A percentile compares a stretch with the other conserved stretches of the same genome.
phyloP scores from a whole-genome alignment of 2,329 filamentous ascomycete genomes.

The Thielaviopsis populi region DNA sequence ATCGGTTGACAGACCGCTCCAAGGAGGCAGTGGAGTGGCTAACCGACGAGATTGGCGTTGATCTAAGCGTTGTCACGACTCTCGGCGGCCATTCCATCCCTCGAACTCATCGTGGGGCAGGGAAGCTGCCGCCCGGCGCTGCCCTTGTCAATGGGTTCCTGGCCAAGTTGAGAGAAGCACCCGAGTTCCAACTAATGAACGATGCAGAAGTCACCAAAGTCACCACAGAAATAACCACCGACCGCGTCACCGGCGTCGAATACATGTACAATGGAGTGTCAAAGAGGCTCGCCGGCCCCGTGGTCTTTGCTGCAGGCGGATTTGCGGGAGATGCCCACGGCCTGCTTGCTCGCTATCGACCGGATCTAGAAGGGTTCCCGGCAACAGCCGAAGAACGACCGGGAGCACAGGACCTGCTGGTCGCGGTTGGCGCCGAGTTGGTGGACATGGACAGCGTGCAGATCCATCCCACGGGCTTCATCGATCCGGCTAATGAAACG shows the following conservation, averaged over 20 bases:
- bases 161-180: slow-evolving; percentile 33
- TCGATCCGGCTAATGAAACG: slow-evolving; percentile 34
- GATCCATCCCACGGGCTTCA: slow-evolving; percentile 49
- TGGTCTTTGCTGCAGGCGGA: slow-evolving; percentile 46
- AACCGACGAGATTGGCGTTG: slow-evolving; percentile 39
- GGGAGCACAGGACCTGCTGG: slow-evolving; percentile 34
- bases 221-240: slow-evolving; percentile 22
- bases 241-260: slow-evolving; percentile 36
- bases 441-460: slow-evolving; percentile 44
- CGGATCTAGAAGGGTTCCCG: slow-evolving; percentile 43
- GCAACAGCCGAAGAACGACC: slow-evolving; percentile 48
- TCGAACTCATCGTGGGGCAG: slow-evolving; percentile 42
- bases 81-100: slow-evolving; percentile 44
- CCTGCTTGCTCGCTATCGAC: slow-evolving; percentile 39
- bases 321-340: slow-evolving; percentile 48
- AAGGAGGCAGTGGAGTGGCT: slow-evolving; percentile 41
- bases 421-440: slow-evolving; percentile 27
- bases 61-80: slow-evolving; percentile 41
- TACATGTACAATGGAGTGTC: slow-evolving; percentile 27
- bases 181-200: slow-evolving; percentile 37
- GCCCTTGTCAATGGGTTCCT: slow-evolving; percentile 42
- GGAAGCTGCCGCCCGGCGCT: slow-evolving; percentile 41
- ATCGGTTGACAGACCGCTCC: slow-evolving; percentile 33
- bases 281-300: slow-evolving; percentile 33
- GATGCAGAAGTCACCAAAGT: slow-evolving; percentile 39